Base-by-base conservation (phyloP, 495 filamentous ascomycete species). In the Lasiosphaeriaceae sp. region DNA sequence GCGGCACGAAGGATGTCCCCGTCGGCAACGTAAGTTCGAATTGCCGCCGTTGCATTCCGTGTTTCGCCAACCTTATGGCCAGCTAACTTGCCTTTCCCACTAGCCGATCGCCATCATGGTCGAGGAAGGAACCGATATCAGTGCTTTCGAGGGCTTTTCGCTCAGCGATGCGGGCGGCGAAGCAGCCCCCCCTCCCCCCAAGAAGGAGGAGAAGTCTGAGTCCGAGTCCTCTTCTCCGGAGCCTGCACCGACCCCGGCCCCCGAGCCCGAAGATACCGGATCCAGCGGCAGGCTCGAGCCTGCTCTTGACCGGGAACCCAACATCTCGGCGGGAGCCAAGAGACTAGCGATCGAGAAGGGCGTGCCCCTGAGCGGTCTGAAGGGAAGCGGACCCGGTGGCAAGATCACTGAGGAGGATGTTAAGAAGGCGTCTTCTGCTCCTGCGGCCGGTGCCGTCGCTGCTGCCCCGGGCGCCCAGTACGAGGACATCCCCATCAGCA, bases 61-160 rank as follows among this genome's bases (percentile, higher is more conserved):
- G 22, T 22, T n/a, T 39, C 48, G 39, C 54, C 31, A n/a, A 17
- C 17, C 44, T 46, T 50, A 55, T 54, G 23, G 54, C 11, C 23
- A 48, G 49, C 64, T 69, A 60, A 66, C 52, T 8, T 16, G 14
- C 22, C 29, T 43, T 26, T 54, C 17, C 51, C 52, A 11, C 20
- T 50, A 98, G 94, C 95, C 95, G 21, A 99, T 99, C 68, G 95
- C 93, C 58, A 83, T 99, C 56, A 80, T 97, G 70, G 87, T 97
- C 55, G 95, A 97, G 66, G 92, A 96, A 67, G 90, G 87, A 34
- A 83, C 81, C 67, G 92, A 97, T 70, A 77, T 96, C 55, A 80
- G 84, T 16, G 83, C 92, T 50, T 99, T 99, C 71, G 89, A 90
- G 63, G 85, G 83, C 22, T 99, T 97, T 78, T 89, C 83, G 58